Evolutionary conservation across 768 basidiomycete genomes (phyloP).

Genomic region (Boletus rubescentipes): DNA sequence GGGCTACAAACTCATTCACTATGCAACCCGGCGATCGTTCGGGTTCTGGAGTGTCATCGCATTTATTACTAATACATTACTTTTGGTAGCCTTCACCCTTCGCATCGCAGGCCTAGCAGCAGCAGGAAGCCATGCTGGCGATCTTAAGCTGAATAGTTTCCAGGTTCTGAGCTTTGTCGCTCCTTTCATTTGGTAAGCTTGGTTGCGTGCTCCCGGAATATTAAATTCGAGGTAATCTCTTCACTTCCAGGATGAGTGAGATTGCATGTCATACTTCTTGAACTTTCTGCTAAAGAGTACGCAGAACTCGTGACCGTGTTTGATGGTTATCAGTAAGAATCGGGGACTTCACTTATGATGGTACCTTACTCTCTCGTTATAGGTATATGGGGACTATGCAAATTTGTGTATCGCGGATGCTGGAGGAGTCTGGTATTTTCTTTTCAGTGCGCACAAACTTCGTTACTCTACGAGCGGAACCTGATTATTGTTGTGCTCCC

Average conservation of each 20-base stretch:
- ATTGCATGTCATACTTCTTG: constrained; percentile 8
- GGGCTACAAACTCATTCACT: constrained; percentile 69
- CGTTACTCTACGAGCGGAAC: not conserved
- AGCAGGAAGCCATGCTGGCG: constrained; percentile 34
- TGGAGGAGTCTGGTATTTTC: constrained; percentile 90
- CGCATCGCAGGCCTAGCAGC: constrained; percentile 58
- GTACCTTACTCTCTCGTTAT: not conserved
- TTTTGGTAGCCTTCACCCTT: constrained; percentile 71
- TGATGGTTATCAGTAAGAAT: constrained; percentile 70
- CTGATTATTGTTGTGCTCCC: not conserved
- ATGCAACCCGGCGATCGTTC: constrained; percentile 80
- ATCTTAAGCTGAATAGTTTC: constrained; percentile 68
- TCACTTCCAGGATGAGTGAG: constrained; percentile 73
- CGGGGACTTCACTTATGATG: not conserved
- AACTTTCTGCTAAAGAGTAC: not conserved
- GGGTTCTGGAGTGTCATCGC: constrained; percentile 76
- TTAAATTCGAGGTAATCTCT: not conserved
- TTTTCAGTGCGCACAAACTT: constrained; percentile 60
- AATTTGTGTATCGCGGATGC: constrained; percentile 90
- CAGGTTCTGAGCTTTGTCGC: constrained; percentile 86
- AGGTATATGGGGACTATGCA: constrained; percentile 92
- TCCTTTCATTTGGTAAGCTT: constrained; percentile 79
- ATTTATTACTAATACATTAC: constrained; percentile 68
- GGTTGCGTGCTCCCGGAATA: not conserved
- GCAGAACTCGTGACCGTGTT: constrained; percentile 78